Evolutionary conservation across 805 yeast species (phyloP), one percentile per base, ranked within the genome.

Genomic region (Teunomyces panamensis): DNA sequence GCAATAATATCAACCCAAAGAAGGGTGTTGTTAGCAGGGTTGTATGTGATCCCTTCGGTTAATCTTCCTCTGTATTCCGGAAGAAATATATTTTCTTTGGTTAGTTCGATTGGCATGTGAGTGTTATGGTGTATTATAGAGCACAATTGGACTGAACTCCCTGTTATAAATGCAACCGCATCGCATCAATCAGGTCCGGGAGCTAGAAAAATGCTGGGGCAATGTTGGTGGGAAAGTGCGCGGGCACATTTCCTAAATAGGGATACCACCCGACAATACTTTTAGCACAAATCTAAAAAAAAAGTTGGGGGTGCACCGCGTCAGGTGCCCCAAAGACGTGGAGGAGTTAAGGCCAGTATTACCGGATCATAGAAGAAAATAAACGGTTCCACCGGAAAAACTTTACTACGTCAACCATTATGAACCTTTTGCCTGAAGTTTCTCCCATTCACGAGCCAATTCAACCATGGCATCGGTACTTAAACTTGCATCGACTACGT

Each of bases 401-500:
- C 24, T 20, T 20, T 20, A 20, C 24, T 20, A 20, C 34, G 7
- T 5, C 16, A 32, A 7, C 17, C 34, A n/a, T 32, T 13, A 37
- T n/a, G 27, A 11, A 13, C 29, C n/a, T 20, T 20, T 37, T 6
- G 41, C 13, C 30, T 51, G 51, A 11, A 51, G 35, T 32, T 46
- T 43, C 26, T 56, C 58, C 89, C 89, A 85, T 48, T 81, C 74
- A 49, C 73, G 73, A 0, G 87, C 81, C 52, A 87, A 67, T 44
- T 85, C 90, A 9, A 80, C 83, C 78, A 89, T 84, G 0, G 85
- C 78, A 16, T 76, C 73, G 0, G 91, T 78, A 55, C 86, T 83
- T 56, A 81, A 58, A 30, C 87, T 75, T 2, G 97, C 96, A 61
- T 89, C 94, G 3, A 94, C 86, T 16, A 94, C 81, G 58, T 94